Conservation (phyloP, 495 filamentous ascomycete species). For the Choiromyces venosus region DNA sequence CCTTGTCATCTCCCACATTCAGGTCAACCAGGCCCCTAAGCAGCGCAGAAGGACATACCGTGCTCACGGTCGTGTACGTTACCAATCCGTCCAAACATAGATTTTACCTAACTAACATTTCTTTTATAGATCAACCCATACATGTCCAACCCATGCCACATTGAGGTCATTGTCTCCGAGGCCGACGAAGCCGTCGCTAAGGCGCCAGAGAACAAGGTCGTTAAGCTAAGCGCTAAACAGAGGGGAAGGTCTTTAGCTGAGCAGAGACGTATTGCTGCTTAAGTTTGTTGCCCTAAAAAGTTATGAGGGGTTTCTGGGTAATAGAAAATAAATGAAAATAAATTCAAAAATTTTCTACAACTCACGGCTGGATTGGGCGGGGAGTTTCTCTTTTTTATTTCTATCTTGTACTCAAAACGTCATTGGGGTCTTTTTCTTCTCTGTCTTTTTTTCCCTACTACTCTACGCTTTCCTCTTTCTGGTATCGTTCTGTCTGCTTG, state of each 20-base stretch:
- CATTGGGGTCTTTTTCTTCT: neutral
- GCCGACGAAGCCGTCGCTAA: constrained; percentile 87
- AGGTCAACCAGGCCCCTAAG: constrained; percentile 99
- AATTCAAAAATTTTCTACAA: constrained; percentile 20
- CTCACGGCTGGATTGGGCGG: neutral
- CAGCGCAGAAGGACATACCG: constrained; percentile 96
- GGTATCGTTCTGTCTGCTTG: neutral
- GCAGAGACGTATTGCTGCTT: constrained; percentile 65
- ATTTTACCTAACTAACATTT: constrained; percentile 2
- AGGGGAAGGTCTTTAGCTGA: constrained; percentile 69
- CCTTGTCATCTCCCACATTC: constrained; percentile 97
- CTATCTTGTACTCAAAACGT: neutral
- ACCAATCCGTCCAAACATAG: neutral
- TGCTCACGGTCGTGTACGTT: constrained; percentile 97
- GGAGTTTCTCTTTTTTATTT: neutral
- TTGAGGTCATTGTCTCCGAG: constrained; percentile 98
- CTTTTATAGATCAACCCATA: constrained; percentile 85
- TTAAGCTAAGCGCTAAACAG: constrained; percentile 76
- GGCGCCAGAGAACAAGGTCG: constrained; percentile 57
- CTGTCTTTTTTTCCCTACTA: neutral
- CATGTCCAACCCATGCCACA: constrained; percentile 99
- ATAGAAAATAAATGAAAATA: constrained; percentile 21
- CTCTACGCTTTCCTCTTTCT: neutral
- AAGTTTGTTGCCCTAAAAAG: constrained; percentile 51
- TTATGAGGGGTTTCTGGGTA: constrained; percentile 3